Conservation (phyloP, 75 land plant species). For the Azolla pinnata region DNA sequence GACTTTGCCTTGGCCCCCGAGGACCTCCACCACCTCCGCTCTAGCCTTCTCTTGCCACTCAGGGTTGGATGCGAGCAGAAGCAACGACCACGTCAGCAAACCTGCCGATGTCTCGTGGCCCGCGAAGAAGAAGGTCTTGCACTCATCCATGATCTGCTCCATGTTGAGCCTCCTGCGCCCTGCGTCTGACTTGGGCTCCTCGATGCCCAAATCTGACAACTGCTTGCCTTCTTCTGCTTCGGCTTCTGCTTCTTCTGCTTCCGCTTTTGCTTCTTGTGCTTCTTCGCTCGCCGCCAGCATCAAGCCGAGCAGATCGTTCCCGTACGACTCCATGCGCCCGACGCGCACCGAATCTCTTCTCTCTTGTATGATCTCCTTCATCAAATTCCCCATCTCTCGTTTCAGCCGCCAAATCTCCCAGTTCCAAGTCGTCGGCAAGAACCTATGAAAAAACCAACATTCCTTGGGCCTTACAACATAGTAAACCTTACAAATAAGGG, state of each 20-base stretch:
- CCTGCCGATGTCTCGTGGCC: constrained; percentile 84
- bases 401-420: constrained; percentile 48
- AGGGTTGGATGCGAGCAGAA: constrained; percentile 74
- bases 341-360: constrained; percentile 33
- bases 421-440: constrained; percentile 67
- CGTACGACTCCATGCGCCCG: constrained; percentile 40
- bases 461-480: too few species aligned
- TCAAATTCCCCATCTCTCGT: constrained; percentile 42
- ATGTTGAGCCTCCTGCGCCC: constrained; percentile 6
- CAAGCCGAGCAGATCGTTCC: constrained; percentile 70
- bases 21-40: constrained; percentile 42
- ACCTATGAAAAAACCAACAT: too few species aligned
- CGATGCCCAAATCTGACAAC: too few species aligned
- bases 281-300: constrained; percentile 49
- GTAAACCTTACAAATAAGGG: too few species aligned
- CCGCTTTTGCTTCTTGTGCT: not conserved
- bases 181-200: constrained; percentile 11
- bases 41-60: constrained; percentile 81
- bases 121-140: constrained; percentile 89
- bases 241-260: not conserved
- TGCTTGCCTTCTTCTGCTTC: constrained; percentile 19
- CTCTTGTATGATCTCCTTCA: constrained; percentile 63
- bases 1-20: constrained; percentile 6
- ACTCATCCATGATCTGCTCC: constrained; percentile 69
- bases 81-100: constrained; percentile 71